Evolutionary conservation across 2,329 filamentous ascomycete species (phyloP).

Genomic region (Aquanectria penicillioides): DNA sequence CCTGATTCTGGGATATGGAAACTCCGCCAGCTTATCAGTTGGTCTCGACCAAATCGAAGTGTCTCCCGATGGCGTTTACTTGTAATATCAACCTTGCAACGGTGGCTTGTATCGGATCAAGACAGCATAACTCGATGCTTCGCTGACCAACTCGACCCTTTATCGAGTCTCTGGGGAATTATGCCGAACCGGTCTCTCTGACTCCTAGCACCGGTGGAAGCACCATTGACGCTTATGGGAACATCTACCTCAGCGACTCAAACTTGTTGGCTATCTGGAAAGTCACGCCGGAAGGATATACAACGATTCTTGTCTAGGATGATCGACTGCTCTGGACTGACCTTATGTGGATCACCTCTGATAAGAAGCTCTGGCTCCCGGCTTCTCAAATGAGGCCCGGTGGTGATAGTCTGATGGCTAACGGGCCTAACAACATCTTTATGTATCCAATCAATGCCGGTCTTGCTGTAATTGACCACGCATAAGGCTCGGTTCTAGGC

Average conservation of each 20-base stretch:
- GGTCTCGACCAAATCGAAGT: conserved; percentile 9
- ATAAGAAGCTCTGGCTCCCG: conserved; percentile 3
- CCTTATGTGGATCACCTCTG: conserved; percentile 9
- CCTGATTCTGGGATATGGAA: not conserved
- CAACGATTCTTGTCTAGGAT: conserved; percentile 2
- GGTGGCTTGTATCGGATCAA: conserved; percentile 3
- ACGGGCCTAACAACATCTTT: conserved; percentile 2
- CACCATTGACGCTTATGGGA: conserved; percentile 5
- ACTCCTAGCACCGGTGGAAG: conserved; percentile 1
- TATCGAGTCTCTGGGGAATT: not conserved
- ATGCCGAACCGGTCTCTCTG: not conserved
- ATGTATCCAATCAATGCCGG: conserved; percentile 3
- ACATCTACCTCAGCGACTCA: conserved; percentile 4
- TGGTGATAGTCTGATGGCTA: conserved; percentile 2
- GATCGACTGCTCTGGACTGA: conserved; percentile 5
- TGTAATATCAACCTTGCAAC: conserved; percentile 11
- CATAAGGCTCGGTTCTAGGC: no score
- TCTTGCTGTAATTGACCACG: not conserved
- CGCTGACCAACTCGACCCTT: not conserved
- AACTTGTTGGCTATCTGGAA: conserved; percentile 11
- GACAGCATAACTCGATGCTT: not conserved
- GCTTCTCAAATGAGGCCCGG: conserved; percentile 10
- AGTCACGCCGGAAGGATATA: not conserved
- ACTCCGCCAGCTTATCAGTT: not conserved
- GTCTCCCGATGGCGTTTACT: conserved; percentile 1